A percentile compares a stretch with the other conserved stretches of the same genome.
Evolutionary conservation across 192 early-diverging fungal species (phyloP).

Genomic region (Entomortierella lignicola): DNA sequence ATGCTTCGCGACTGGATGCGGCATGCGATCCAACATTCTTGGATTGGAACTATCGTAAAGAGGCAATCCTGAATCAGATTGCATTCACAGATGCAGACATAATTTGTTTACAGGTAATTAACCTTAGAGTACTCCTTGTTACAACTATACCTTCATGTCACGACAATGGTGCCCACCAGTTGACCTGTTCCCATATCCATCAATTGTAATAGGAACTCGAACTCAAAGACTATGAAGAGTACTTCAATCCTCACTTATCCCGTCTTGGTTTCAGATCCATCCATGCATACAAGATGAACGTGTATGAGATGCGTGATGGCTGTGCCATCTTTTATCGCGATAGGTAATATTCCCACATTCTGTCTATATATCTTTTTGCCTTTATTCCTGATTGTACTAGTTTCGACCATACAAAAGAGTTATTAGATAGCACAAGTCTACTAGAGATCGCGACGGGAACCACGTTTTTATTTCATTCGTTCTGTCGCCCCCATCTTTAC

Average conservation of each 20-base stretch:
- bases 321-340: conserved; percentile 54
- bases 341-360: conserved; percentile 13
- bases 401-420: neutral
- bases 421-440: neutral
- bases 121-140: too few species aligned
- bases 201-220: conserved; percentile 33
- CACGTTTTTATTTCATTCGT: conserved; percentile 16
- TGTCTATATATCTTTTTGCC: neutral
- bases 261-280: conserved; percentile 46
- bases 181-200: neutral
- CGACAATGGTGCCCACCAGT: too few species aligned
- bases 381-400: neutral
- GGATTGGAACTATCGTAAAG: conserved; percentile 47
- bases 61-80: conserved; percentile 46
- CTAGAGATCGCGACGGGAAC: neutral
- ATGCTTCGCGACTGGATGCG: conserved; percentile 31
- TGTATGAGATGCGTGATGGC: conserved; percentile 51
- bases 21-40: conserved; percentile 35
- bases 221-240: conserved; percentile 47
- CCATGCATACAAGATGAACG: conserved; percentile 53
- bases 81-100: conserved; percentile 48
- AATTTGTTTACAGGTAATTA: conserved; percentile 48
- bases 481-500: neutral
- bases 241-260: conserved; percentile 27
- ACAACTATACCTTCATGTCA: too few species aligned